A percentile compares a stretch with the other conserved stretches of the same genome.
Conservation (phyloP, 208 protist species). For the Leishmania gerbilli region DNA sequence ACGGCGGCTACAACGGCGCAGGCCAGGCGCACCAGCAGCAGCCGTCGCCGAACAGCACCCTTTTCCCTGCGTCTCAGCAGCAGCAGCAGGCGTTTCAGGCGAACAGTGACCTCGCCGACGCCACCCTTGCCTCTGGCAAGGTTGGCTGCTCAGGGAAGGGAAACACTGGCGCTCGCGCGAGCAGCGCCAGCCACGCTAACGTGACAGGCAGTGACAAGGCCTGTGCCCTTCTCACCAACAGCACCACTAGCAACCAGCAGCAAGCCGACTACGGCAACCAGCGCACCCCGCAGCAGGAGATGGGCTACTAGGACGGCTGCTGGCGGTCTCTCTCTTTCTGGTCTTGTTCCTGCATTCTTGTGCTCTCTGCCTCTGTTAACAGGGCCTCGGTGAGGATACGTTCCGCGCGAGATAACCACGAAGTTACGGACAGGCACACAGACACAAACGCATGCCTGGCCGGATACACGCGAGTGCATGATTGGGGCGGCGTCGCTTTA, state of each 20-base stretch:
- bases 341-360: background rate
- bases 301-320: conserved; percentile 2
- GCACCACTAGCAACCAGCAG: background rate
- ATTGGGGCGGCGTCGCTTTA: background rate
- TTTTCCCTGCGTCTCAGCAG: background rate
- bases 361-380: background rate
- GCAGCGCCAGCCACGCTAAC: background rate
- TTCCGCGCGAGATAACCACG: background rate
- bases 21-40: conserved; percentile 5
- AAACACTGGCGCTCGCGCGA: background rate
- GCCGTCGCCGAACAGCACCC: conserved; percentile 4
- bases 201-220: background rate
- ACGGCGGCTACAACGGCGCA: conserved; percentile 19
- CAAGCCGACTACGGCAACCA: background rate
- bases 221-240: background rate
- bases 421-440: background rate
- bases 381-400: background rate
- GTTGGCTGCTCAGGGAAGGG: background rate
- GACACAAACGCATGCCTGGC: background rate
- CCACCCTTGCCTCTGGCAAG: background rate
- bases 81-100: conserved; percentile 11
- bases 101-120: background rate
- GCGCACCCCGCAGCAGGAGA: conserved; percentile 3
- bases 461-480: background rate
- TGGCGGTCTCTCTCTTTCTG: background rate